Evolutionary conservation across 2,329 filamentous ascomycete species (phyloP), one percentile per base, ranked within the genome.

Genomic region (Aspergillus texensis): DNA sequence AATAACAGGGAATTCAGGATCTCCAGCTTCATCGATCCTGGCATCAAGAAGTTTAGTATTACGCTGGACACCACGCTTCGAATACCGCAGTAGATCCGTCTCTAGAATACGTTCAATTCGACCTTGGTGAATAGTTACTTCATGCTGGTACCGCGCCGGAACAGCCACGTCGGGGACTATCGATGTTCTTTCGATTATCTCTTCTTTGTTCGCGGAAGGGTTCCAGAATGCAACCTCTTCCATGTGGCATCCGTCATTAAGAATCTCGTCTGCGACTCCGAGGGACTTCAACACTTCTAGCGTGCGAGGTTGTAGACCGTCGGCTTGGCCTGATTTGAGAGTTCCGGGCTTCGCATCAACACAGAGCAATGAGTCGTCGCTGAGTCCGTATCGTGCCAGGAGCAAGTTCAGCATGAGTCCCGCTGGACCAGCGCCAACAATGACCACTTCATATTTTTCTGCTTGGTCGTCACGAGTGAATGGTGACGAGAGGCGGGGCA

Each of bases 21-120:
- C 81, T 1, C 67, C 67, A 5, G 72, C 75, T 48, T 83, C 79
- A 66, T 89, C 83, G 6, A 88, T 86, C 48, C 75, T 82, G 71
- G 91, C 91, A 8, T 83, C 83, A 32, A 80, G 82, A 67, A 91
- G 86, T 19, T 83, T 89, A 84, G 88, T 91, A 19, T 88, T 88
- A 53, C 89, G 81, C 77, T 90, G 86, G 11, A 92, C 79, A 2
- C 81, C 74, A 1, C 72, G 69, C 24, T 86, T 83, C 10, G 84
- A 85, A 67, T 89, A 87, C 74, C 87, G 86, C 61, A 84, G 80
- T 9, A 92, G 77, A 72, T 92, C 89, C 12, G 81, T 80, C 64
- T 92, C 88, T 67, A 92, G 88, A 46, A 90, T 87, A 16, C 87
- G 83, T 77, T 92, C 90, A 62, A 92, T 91, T 66, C 86, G 77